Evolutionary conservation across 1,284 basidiomycete genomes (phyloP).

Genomic region (Melampsora larici-populina): DNA sequence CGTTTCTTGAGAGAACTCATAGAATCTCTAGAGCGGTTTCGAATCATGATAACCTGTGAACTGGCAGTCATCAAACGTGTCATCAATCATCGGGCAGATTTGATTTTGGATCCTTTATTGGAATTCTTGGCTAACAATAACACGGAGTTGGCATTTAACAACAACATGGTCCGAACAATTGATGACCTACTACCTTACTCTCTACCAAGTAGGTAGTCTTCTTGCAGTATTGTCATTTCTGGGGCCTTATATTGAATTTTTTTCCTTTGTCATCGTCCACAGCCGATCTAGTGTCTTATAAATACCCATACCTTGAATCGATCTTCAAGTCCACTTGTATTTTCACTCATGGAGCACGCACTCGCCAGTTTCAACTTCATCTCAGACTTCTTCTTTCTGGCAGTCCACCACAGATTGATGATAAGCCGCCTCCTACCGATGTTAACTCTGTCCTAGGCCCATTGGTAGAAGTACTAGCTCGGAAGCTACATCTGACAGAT

Average conservation of each 20-base stretch:
- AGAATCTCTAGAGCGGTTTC: constrained; percentile 19
- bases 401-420: constrained; percentile 26
- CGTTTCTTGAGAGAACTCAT: constrained; percentile 10
- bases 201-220: constrained; percentile 20
- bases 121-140: constrained; percentile 35
- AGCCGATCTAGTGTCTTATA: constrained; percentile 39
- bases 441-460: constrained; percentile 6
- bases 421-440: constrained; percentile 1
- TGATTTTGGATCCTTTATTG: constrained; percentile 39
- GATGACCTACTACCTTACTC: constrained; percentile 40
- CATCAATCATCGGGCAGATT: constrained; percentile 12
- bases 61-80: constrained; percentile 15
- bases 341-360: constrained; percentile 38
- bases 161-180: constrained; percentile 34
- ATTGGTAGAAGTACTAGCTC: constrained; percentile 41
- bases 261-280: not conserved
- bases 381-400: constrained; percentile 30
- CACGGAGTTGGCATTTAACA: constrained; percentile 30
- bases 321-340: constrained; percentile 41
- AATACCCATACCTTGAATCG: constrained; percentile 43
- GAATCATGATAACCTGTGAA: constrained; percentile 2
- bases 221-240: not conserved
- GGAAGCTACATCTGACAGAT: constrained; percentile 38
- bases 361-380: constrained; percentile 40
- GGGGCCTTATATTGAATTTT: not conserved